Evolutionary conservation across 306 rosid genomes (phyloP), one percentile per base, ranked within the genome.

Genomic region (Citrullus mucosospermus): DNA sequence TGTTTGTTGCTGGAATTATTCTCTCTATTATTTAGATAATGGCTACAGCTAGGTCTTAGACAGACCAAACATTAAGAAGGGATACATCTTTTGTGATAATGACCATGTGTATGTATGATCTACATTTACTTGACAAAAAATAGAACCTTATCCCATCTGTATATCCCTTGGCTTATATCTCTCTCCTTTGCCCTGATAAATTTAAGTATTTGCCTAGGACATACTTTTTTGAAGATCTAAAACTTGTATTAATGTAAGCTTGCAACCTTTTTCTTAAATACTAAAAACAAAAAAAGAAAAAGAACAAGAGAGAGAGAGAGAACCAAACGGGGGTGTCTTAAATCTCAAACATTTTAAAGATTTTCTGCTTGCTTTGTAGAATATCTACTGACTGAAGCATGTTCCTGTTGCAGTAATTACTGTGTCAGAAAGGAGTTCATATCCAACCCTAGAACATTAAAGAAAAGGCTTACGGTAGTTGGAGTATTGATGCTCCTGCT

Each of bases 401-500:
- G 46, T 22, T 54, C 59, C 83, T 81, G 44, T 20, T 85, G 87
- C 93, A 95, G 97, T 66, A 91, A 92, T 80, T 92, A 91, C 69
- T 85, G 88, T 63, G 88, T 95, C 32, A 88, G 87, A 84, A 80
- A 86, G 85, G 97, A 90, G 80, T 92, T 92, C 80, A 76, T 88
- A 83, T 91, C 93, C 65, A 88, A 95, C 84, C 96, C 99, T 54
- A 87, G 75, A 79, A 72, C 97, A 62, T 85, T 95, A 50, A 82
- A 84, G 92, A 95, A 84, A 86, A 89, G 99, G 86, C 93, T 95
- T 57, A 87, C 80, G 96, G 86, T 90, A 48, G 97, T 95, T 66
- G 99, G 97, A 78, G 75, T 92, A 48, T 90, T 78, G 59, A 89
- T 95, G 99, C 96, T 92, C 81, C 88, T 95, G 51, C 96, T 95